These are phyloP conservation scores for Reticulascus tulasneorum DNA, from an alignment of 2,329 filamentous ascomycete species.

Conservation along the genomic window DNA sequence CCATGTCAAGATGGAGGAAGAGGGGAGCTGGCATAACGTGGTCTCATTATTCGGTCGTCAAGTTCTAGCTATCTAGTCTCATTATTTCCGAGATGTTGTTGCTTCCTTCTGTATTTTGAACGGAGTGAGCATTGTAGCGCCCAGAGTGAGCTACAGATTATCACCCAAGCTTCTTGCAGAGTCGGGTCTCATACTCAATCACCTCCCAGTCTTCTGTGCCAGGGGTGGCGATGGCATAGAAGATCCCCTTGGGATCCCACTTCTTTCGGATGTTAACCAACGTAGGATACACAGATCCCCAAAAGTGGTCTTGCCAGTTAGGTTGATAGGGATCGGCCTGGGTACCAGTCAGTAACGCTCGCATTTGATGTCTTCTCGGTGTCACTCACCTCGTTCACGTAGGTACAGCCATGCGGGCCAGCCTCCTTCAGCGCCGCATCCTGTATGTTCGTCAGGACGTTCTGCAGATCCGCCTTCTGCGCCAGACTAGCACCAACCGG, in stretches of 20 bases:
- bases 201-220: conserved; percentile 42
- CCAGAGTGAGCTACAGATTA: too few species aligned
- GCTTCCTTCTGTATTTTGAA: too few species aligned
- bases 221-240: conserved; percentile 37
- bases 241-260: conserved; percentile 39
- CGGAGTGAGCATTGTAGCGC: too few species aligned
- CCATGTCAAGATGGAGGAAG: too few species aligned
- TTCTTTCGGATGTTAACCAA: conserved; percentile 35
- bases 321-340: conserved; percentile 29
- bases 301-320: conserved; percentile 35
- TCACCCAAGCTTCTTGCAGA: conserved; percentile 32
- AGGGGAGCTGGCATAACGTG: too few species aligned
- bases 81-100: too few species aligned
- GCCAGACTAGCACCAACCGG: conserved; percentile 34
- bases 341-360: fast-evolving
- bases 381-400: conserved; percentile 38
- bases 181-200: conserved; percentile 31
- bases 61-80: too few species aligned
- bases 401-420: conserved; percentile 34
- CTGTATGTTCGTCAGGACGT: conserved; percentile 31
- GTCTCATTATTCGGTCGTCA: too few species aligned
- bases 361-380: not conserved
- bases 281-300: conserved; percentile 31
- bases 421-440: conserved; percentile 31
- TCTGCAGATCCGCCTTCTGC: conserved; percentile 36